These are phyloP conservation scores for Leccinellum albellum DNA, from an alignment of 768 basidiomycete species.

Conservation along the genomic window DNA sequence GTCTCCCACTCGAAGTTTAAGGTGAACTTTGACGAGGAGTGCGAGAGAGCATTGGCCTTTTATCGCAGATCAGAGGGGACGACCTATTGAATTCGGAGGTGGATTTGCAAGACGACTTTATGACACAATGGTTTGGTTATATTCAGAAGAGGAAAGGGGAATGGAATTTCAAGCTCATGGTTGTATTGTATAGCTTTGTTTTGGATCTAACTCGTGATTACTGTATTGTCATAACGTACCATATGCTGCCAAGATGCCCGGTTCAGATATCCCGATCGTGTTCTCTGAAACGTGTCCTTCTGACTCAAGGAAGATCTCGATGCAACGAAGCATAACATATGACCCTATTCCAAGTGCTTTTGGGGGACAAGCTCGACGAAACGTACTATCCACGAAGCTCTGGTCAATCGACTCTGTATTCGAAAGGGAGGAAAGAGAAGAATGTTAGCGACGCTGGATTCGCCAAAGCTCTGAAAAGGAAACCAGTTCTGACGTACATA, in stretches of 20 bases:
- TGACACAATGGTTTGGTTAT: neutral
- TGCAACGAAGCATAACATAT: no score
- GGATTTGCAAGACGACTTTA: neutral
- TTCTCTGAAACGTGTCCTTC: neutral
- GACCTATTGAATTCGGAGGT: neutral
- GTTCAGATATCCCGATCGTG: neutral
- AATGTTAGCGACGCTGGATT: neutral
- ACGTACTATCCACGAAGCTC: constrained; percentile 26
- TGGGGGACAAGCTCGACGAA: constrained; percentile 20
- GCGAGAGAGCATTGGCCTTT: constrained; percentile 25
- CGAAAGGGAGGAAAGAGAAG: neutral
- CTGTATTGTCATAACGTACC: constrained; percentile 5
- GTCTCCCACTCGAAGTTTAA: constrained; percentile 16
- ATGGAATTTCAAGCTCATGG: neutral
- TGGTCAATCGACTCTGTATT: constrained; percentile 15
- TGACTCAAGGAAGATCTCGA: no score
- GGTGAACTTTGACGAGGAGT: constrained; percentile 24
- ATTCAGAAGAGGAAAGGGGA: neutral
- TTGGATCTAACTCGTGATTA: constrained; percentile 16
- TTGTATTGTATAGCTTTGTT: constrained; percentile 19
- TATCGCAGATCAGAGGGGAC: constrained; percentile 12
- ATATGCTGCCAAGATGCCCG: constrained; percentile 4
- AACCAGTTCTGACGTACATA: constrained; percentile 18
- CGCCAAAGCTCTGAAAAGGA: neutral
- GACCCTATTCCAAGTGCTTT: constrained; percentile 4